Conservation (phyloP, 129 eudicot genomes). For the Calendula officinalis region DNA sequence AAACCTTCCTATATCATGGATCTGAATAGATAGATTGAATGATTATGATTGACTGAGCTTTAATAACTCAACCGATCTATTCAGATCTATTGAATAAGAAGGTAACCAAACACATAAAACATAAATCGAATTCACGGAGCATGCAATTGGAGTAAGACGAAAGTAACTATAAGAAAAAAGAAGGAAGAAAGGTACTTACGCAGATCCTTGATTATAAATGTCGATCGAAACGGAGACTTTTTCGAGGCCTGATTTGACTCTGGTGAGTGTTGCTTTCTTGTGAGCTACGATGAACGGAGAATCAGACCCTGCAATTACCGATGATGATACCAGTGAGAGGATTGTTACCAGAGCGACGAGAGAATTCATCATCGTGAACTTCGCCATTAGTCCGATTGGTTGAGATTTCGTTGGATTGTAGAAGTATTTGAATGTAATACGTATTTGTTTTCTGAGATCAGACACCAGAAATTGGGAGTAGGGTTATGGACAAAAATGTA, state of each 20-base stretch:
- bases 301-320: slow-evolving; percentile 17
- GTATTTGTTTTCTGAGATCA: too few species aligned
- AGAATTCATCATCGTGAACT: slow-evolving; percentile 12
- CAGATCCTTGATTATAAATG: slow-evolving; percentile 62
- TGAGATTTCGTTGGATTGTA: not conserved
- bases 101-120: not conserved
- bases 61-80: not conserved
- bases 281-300: slow-evolving; percentile 71
- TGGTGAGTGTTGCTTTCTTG: slow-evolving; percentile 47
- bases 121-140: not conserved
- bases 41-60: not conserved
- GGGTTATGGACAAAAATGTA: too few species aligned
- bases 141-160: not conserved
- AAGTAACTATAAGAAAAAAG: not conserved
- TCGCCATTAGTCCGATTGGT: slow-evolving; percentile 8
- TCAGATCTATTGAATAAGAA: not conserved
- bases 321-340: slow-evolving; percentile 6
- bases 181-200: slow-evolving; percentile 24
- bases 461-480: too few species aligned
- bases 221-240: slow-evolving; percentile 58
- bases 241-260: slow-evolving; percentile 43
- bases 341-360: not conserved
- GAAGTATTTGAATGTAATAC: not conserved
- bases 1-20: too few species aligned
- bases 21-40: too few species aligned